Evolutionary conservation across 1,284 basidiomycete genomes (phyloP), one percentile per base, ranked within the genome.

Genomic region (Heterobasidion annosum): DNA sequence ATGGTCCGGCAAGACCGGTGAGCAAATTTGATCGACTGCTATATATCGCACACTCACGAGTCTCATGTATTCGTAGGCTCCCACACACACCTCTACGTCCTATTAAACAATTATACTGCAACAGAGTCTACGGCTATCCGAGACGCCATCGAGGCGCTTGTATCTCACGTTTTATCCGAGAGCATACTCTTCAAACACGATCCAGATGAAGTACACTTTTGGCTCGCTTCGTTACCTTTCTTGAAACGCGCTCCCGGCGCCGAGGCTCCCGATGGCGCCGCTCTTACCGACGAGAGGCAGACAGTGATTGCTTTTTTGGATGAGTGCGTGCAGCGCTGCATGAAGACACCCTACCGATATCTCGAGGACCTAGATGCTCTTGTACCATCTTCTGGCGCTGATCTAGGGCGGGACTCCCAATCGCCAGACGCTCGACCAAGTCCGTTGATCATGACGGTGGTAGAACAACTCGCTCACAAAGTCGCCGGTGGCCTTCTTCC

Each of bases 341-440:
- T 86, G 58, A 93, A 91, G 70, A 89, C 86, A 0, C 90, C 93
- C 0, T 91, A 95, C 67, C 80, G 84, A 40, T 98, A 97, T 65
- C 76, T 96, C 54, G 94, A 98, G 63, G 83, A 85, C 10, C 66
- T 79, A 54, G 73, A 74, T 33, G 57, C 64, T 0, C 59, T 78
- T 32, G 50, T 58, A 19, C 16, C 58, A 19, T n/a, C 48, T 34
- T 15, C 18, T 8, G 48, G 57, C n/a, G 54, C 50, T 40, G 47
- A 54, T 19, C 43, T 40, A n/a, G 35, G 54, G 18, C 33, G 15
- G 15, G 35, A 54, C 10, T 15, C 46, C 16, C 42, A 57, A 15
- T 56, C 48, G 3, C 33, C 37, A 32, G 54, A 53, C 44, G 33
- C 56, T 52, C 56, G 52, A 25, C 79, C 82, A 1, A 91, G 88